Conservation (phyloP, 2,329 filamentous ascomycete genomes). For the Rhynchosporium agropyri region DNA sequence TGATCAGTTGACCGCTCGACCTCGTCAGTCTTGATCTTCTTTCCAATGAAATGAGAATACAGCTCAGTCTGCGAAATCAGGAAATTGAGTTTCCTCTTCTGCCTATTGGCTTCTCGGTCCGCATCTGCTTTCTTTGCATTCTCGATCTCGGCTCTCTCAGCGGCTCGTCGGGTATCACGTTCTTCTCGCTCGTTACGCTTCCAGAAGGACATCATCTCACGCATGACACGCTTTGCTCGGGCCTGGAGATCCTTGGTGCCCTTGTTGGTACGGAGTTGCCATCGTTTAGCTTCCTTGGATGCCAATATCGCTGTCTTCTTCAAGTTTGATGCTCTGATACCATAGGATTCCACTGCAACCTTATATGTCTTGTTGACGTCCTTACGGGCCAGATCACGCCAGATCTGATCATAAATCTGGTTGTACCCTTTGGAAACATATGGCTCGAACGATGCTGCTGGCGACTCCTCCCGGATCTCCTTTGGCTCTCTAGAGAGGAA, state of each 20-base stretch:
- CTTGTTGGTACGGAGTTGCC: constrained; percentile 98
- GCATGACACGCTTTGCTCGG: constrained; percentile 95
- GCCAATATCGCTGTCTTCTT: constrained; percentile 97
- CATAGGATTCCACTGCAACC: constrained; percentile 81
- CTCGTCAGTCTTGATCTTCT: constrained; percentile 98
- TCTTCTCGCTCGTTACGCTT: constrained; percentile 98
- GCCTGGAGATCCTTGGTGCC: constrained; percentile 97
- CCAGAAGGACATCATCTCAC: constrained; percentile 99
- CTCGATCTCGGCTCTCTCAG: constrained; percentile 94
- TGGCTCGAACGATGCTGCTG: constrained; percentile 41
- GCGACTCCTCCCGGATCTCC: constrained; percentile 49
- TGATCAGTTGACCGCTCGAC: constrained; percentile 89
- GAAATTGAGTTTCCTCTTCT: constrained; percentile 99
- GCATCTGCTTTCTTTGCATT: constrained; percentile 96
- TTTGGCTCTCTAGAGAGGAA: constrained; percentile 50
- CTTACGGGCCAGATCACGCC: constrained; percentile 90
- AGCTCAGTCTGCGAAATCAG: constrained; percentile 98
- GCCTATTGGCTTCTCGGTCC: constrained; percentile 93
- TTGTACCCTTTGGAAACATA: constrained; percentile 93
- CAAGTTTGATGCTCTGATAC: constrained; percentile 89
- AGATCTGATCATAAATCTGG: constrained; percentile 96
- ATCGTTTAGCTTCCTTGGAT: constrained; percentile 94
- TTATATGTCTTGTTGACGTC: constrained; percentile 92
- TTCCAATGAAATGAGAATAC: constrained; percentile 98
- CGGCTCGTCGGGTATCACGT: constrained; percentile 88